These are phyloP conservation scores for Borealophlyctis nickersoniae DNA, from an alignment of 192 early-diverging fungal genomes.

Conservation along the genomic window DNA sequence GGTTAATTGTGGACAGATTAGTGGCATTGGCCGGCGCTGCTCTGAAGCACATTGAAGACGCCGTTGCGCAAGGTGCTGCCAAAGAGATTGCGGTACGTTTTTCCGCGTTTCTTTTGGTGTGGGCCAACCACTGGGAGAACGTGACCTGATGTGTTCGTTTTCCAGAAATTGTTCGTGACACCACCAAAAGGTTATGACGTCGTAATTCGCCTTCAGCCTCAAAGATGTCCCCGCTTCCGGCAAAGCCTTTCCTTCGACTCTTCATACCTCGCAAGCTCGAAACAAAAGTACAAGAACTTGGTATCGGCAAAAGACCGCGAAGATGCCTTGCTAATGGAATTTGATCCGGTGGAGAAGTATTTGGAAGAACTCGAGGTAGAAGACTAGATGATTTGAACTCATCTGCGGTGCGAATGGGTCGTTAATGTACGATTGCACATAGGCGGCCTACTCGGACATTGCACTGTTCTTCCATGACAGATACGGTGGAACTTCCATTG, in stretches of 20 bases:
- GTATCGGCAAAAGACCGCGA: conserved; percentile 42
- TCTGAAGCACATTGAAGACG: conserved; percentile 46
- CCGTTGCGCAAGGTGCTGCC: conserved; percentile 31
- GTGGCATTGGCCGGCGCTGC: conserved; percentile 66
- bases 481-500: conserved; percentile 70
- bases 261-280: conserved; percentile 16
- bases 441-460: conserved; percentile 55
- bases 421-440: conserved; percentile 4
- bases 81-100: conserved; percentile 44
- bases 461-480: conserved; percentile 72
- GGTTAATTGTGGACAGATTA: conserved; percentile 61
- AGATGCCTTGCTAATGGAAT: conserved; percentile 52
- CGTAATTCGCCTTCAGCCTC: conserved; percentile 65
- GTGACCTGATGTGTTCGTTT: neutral
- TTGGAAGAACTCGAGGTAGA: conserved; percentile 59
- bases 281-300: conserved; percentile 75
- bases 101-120: neutral
- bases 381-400: neutral
- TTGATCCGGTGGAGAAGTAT: conserved; percentile 72
- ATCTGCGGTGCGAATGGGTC: conserved; percentile 9
- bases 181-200: conserved; percentile 77
- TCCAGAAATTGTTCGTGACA: conserved; percentile 72
- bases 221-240: conserved; percentile 35
- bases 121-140: neutral
- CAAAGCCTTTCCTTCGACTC: conserved; percentile 33